A percentile compares a stretch with the other conserved stretches of the same genome.
phyloP scores from a whole-genome alignment of 2,329 filamentous ascomycete species.

The Ramularia collo-cygni region DNA sequence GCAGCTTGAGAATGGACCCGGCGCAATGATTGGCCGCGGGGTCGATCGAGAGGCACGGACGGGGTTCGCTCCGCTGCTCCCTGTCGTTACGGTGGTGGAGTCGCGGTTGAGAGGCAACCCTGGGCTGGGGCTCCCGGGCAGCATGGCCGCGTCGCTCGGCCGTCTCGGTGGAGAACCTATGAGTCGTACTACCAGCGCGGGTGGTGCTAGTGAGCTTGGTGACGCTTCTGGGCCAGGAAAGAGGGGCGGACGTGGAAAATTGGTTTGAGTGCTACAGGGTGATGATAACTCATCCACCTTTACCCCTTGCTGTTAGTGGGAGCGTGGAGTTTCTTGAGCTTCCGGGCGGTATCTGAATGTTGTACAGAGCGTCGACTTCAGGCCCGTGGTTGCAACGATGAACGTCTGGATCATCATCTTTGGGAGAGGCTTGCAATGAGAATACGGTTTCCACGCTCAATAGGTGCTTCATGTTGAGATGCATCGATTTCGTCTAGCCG shows the following conservation, averaged over 20 bases:
- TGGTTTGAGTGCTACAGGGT: too few species aligned
- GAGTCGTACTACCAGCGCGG: conserved; percentile 24
- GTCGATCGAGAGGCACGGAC: conserved; percentile 29
- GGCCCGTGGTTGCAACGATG: too few species aligned
- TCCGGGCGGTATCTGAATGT: background rate
- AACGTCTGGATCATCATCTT: too few species aligned
- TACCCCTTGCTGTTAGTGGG: background rate
- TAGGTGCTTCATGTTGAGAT: too few species aligned
- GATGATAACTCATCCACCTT: too few species aligned
- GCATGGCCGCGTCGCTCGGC: conserved; percentile 22
- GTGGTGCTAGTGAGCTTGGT: conserved; percentile 21
- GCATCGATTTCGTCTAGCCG: too few species aligned
- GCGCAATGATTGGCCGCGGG: conserved; percentile 26
- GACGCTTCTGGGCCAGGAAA: conserved; percentile 11
- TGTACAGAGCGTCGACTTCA: too few species aligned
- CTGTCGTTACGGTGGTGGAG: conserved; percentile 16
- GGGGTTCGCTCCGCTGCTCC: conserved; percentile 28
- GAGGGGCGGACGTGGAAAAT: conserved; percentile 16
- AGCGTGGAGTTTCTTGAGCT: background rate
- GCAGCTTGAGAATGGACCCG: conserved; percentile 29
- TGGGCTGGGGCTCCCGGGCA: conserved; percentile 11
- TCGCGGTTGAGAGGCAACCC: conserved; percentile 11
- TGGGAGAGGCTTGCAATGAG: too few species aligned
- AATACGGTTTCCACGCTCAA: too few species aligned
- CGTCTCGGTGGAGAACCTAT: conserved; percentile 25